Base-by-base conservation (phyloP, 73 alveolate genomes). In the Symbiodinium natans region DNA sequence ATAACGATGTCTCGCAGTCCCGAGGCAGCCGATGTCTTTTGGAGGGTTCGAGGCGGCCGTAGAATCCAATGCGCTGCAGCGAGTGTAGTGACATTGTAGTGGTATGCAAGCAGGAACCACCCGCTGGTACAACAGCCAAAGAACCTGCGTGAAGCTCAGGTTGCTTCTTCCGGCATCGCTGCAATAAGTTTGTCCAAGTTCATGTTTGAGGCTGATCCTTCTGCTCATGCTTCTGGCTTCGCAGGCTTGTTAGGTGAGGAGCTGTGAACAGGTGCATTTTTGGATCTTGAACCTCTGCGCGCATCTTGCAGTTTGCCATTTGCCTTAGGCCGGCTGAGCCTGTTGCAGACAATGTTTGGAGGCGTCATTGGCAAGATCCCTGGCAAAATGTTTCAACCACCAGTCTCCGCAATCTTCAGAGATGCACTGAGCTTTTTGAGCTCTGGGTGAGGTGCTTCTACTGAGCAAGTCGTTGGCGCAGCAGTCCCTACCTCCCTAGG, bases 401-500 rank as follows among this genome's bases (percentile, higher is more conserved):
- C 71, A 52, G 71, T 21, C 71, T 52, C 31, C 1, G 71, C 71
- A 29, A 10, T 0, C 71, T 52, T 52, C n/a, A 52, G 25, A 52
- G 23, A 29, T 29, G 31, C n/a, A 52, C 23, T 52, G 71, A 8
- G 23, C 56, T 8, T 52, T 23, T 23, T 29, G 17, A 1, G 1
- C 71, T 52, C 8, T 29, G n/a, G 71, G 71, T 15, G 71, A 52
- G 71, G 71, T 15, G 71, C 71, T 29, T 52, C 84, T 31, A 74
- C 36, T 7, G 41, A 31, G 41, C 36, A n/a, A 27, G 36, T n/a
- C 2, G 36, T 74, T n/a, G 84, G 40, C 8, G 84, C 63, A 6
- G 48, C 48, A 75, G 93, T 42, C 48, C 93, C 93, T 48, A 46
- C 48, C 34, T 71, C 75, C n/a, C 48, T 75, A n/a, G 93, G 93